A percentile compares a stretch with the other conserved stretches of the same genome.
Conservation (phyloP, 768 basidiomycete species). For the Pulveroboletus ravenelii region DNA sequence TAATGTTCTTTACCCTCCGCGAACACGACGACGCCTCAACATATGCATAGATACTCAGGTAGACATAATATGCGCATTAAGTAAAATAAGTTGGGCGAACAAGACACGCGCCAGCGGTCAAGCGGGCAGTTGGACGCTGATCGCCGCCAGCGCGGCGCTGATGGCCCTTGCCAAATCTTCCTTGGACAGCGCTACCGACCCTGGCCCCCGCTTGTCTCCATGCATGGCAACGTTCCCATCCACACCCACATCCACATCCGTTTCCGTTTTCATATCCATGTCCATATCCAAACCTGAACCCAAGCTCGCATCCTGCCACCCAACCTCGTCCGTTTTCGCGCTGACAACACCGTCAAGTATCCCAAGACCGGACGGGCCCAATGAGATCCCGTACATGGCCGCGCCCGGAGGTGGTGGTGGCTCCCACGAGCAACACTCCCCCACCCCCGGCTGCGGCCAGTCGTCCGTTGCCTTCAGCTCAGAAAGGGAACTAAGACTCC, state of each 20-base stretch:
- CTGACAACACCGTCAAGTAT: too few relatives aligned
- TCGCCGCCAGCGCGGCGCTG: constrained; percentile 16
- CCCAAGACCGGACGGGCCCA: too few relatives aligned
- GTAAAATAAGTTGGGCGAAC: background rate
- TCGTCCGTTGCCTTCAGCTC: constrained; percentile 6
- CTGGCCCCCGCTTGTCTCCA: background rate
- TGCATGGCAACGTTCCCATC: background rate
- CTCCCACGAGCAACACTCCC: constrained; percentile 28
- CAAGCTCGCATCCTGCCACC: too few relatives aligned
- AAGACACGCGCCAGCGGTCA: background rate
- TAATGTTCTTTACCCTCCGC: too few relatives aligned
- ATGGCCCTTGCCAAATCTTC: constrained; percentile 24
- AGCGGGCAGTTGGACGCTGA: background rate
- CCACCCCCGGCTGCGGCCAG: constrained; percentile 33
- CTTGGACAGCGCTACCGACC: constrained; percentile 13
- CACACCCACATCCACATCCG: background rate
- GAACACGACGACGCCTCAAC: too few relatives aligned
- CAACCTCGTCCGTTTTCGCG: too few relatives aligned
- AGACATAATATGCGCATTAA: background rate
- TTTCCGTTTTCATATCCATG: too few relatives aligned
- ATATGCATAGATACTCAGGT: background rate
- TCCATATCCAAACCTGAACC: too few relatives aligned
- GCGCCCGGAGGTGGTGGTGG: background rate
- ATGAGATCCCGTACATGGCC: too few relatives aligned
- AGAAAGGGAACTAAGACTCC: constrained; percentile 8